Evolutionary conservation across 371 early-diverging fungal genomes (phyloP).

Genomic region (Cladochytrium tenue): DNA sequence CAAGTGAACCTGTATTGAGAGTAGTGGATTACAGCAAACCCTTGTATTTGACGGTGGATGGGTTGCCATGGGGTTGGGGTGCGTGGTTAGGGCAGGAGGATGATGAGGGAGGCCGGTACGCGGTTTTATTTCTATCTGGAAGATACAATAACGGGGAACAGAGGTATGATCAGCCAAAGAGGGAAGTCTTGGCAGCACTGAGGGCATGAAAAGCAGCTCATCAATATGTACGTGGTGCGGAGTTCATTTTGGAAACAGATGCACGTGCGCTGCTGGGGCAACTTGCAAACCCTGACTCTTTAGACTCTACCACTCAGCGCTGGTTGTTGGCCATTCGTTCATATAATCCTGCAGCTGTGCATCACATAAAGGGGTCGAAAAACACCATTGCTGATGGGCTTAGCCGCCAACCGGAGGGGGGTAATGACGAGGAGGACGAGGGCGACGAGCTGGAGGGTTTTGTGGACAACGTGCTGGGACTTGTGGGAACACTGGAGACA

Average conservation of each 20-base stretch:
- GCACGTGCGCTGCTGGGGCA: slow-evolving; percentile 4
- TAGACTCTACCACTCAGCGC: slow-evolving; percentile 1
- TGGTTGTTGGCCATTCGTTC: slow-evolving; percentile 8
- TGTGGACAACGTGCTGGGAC: slow-evolving; percentile 9
- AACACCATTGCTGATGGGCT: slow-evolving; percentile 10
- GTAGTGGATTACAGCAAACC: neutral
- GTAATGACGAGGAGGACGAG: slow-evolving; percentile 2
- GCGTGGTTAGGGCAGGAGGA: slow-evolving; percentile 14
- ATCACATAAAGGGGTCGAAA: slow-evolving; percentile 3
- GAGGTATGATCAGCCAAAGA: slow-evolving; percentile 14
- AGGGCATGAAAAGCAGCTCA: slow-evolving; percentile 2
- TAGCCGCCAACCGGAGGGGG: neutral
- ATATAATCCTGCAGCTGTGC: slow-evolving; percentile 1
- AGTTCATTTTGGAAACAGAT: slow-evolving; percentile 8
- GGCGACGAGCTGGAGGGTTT: neutral
- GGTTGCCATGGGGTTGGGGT: slow-evolving; percentile 6
- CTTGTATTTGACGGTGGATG: slow-evolving; percentile 17
- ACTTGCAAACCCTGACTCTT: neutral
- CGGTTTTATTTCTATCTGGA: slow-evolving; percentile 10
- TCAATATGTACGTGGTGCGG: slow-evolving; percentile 7
- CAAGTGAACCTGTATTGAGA: slow-evolving; percentile 3
- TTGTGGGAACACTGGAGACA: neutral
- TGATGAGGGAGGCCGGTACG: slow-evolving; percentile 8
- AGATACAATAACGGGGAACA: slow-evolving; percentile 10
- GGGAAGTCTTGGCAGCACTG: slow-evolving; percentile 9